A percentile compares a stretch with the other conserved stretches of the same genome.
Evolutionary conservation across 2,329 filamentous ascomycete species (phyloP).

Genomic region (Mycocentrospora acerina): DNA sequence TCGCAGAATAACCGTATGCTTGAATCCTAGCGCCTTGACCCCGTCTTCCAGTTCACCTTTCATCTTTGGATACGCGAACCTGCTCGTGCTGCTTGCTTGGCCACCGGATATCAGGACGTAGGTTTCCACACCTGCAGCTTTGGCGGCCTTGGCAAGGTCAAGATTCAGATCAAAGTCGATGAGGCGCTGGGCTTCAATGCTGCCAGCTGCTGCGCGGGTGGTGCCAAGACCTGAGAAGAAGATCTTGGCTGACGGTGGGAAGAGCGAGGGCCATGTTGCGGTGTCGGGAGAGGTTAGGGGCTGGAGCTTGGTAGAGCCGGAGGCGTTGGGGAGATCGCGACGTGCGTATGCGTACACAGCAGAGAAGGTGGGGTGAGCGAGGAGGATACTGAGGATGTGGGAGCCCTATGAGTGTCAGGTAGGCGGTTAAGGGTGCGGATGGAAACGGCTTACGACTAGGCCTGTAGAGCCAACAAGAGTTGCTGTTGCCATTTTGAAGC

Average conservation of each 20-base stretch:
- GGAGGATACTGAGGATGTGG: conserved; percentile 68
- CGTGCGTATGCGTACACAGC: conserved; percentile 66
- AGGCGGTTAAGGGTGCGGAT: background rate
- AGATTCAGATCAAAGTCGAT: conserved; percentile 88
- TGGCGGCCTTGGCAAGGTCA: conserved; percentile 73
- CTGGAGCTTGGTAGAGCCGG: conserved; percentile 61
- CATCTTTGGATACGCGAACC: conserved; percentile 67
- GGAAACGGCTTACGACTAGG: conserved; percentile 54
- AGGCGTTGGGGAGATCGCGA: conserved; percentile 56
- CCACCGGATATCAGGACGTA: conserved; percentile 75
- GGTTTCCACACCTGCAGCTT: conserved; percentile 67
- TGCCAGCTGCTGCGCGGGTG: conserved; percentile 72
- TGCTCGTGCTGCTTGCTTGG: conserved; percentile 50
- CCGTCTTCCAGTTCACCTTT: conserved; percentile 85
- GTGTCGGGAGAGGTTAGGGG: conserved; percentile 68
- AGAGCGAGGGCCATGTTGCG: conserved; percentile 63
- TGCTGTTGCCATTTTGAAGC: conserved; percentile 49
- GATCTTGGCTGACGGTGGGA: conserved; percentile 61
- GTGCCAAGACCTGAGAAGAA: conserved; percentile 82
- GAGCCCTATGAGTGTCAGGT: conserved; percentile 58
- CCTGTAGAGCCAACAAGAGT: conserved; percentile 67
- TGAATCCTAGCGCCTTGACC: conserved; percentile 71
- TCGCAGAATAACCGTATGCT: conserved; percentile 71
- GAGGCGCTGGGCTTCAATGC: conserved; percentile 77
- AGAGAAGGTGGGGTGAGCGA: conserved; percentile 56